These are phyloP conservation scores for Chrysanthemum lavandulifolium DNA, from an alignment of 129 eudicot species.

Conservation along the genomic window DNA sequence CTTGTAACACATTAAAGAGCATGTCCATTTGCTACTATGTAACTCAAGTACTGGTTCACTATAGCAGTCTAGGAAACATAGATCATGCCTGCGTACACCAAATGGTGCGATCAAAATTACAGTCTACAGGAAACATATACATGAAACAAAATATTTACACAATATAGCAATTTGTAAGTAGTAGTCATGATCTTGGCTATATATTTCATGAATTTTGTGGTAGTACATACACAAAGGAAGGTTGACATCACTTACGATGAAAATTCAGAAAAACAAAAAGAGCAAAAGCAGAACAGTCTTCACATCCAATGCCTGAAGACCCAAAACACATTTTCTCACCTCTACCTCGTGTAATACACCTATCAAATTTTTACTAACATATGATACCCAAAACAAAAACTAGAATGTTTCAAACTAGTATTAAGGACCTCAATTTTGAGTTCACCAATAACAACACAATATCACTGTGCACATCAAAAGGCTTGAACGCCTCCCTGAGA, in stretches of 20 bases:
- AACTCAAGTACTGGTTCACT: not conserved
- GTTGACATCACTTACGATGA: not conserved
- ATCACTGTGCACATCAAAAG: conserved; percentile 13
- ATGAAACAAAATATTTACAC: not conserved
- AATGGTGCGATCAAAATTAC: too few species aligned
- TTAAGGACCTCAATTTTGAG: conserved; percentile 20
- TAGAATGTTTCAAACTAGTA: conserved; percentile 17
- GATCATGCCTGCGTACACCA: too few species aligned
- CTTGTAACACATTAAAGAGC: too few species aligned
- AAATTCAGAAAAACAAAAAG: not conserved
- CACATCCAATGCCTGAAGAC: not conserved
- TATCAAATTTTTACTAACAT: not conserved
- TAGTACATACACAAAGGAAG: conserved; percentile 5
- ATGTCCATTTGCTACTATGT: too few species aligned
- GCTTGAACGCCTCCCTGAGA: conserved; percentile 36
- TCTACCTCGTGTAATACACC: not conserved
- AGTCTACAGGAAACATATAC: not conserved
- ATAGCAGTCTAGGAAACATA: not conserved
- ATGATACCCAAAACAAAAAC: conserved; percentile 15
- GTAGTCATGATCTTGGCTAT: not conserved
- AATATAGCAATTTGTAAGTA: not conserved
- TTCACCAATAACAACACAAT: not conserved
- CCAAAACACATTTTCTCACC: not conserved
- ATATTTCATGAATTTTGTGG: not conserved
- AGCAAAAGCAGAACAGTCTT: not conserved